Evolutionary conservation across 2,329 filamentous ascomycete species (phyloP), one percentile per base, ranked within the genome.

Genomic region (Beauveria sp.): DNA sequence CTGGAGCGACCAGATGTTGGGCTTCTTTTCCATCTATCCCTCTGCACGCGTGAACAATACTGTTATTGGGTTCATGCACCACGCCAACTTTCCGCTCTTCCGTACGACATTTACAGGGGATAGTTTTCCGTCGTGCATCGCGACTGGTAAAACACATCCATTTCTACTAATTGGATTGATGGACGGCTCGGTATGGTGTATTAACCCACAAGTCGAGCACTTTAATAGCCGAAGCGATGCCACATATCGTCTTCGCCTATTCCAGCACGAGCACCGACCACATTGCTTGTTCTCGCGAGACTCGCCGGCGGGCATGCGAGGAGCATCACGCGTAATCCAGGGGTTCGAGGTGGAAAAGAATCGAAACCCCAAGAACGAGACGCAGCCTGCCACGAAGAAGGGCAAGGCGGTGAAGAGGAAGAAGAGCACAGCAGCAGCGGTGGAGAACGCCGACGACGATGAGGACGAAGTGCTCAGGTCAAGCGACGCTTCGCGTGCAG

Each of bases 1-100:
- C 22, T 86, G 83, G 77, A 80, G 76, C 69, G 80, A 84, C 64
- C 78, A 83, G 63, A 72, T 86, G 50, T 76, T 82, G 59, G 83
- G 82, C 6, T 86, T 81, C 71, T 77, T 81, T 62, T 77, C 78
- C 34, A 71, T 79, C 24, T 80, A 80, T 67, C 81, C 83, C 2
- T 81, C 80, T 0, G 78, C 80, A 3, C 81, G 79, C 63, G 78
- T 82, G 18, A 74, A 80, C 20, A 83, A 80, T 67, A 80, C 79
- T 2, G 78, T 79, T 34, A 69, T 85, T 26, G 79, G 79, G 12
- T 85, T 84, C 66, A 72, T 82, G 64, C 79, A 83, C 67, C 73
- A 79, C 53, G 76, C 79, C 5, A 79, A 80, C 64, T 85, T 81
- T 56, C 79, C 81, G 18, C 74, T 83, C 60, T 77, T 78, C 16